Evolutionary conservation across 2,329 filamentous ascomycete genomes (phyloP), one percentile per base, ranked within the genome.

Genomic region (Penicillium decumbens): DNA sequence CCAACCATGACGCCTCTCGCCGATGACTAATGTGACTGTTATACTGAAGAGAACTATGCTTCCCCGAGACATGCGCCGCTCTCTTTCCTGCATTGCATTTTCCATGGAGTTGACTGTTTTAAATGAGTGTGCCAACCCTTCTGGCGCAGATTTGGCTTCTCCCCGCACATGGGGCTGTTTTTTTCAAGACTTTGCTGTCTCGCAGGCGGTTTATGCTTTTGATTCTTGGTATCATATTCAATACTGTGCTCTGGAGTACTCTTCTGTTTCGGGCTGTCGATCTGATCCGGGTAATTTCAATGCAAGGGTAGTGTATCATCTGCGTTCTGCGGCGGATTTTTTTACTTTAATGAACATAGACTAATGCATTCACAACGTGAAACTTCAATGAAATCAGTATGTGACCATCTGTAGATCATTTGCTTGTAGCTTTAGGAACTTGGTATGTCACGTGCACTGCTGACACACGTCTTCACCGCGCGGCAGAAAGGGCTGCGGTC

Each of bases 1-100:
- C 69, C 69, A 4, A 61, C 55, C 50, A 63, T 68, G 61, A 65
- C 65, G 18, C 67, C 68, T 3, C 57, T 69, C 27, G 57, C 61
- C 46, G 64, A 70, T 44, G 67, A 71, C 41, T 67, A 62, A 65
- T 58, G 57, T 49, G 15, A 41, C 47, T 49, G 47, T 54, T 50
- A 48, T 43, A 41, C 50, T 51, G 44, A 50, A 27, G 45, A 25
- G 48, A 55, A 49, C 55, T 52, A 55, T 51, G 52, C 47, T 55
- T 50, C 35, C 32, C 32, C 27, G 48, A 43, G 28, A 41, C 23
- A 15, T 29, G 40, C 41, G 49, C 46, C 27, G 38, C 41, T 20
- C 51, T 54, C 23, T 35, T 18, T 47, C n/a, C 40, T 42, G 50
- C 58, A 57, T 62, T 42, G 58, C 59, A 62, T 65, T 57, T 49